Evolutionary conservation across 2,329 filamentous ascomycete genomes (phyloP).

Genomic region (Huntiella omanensis): DNA sequence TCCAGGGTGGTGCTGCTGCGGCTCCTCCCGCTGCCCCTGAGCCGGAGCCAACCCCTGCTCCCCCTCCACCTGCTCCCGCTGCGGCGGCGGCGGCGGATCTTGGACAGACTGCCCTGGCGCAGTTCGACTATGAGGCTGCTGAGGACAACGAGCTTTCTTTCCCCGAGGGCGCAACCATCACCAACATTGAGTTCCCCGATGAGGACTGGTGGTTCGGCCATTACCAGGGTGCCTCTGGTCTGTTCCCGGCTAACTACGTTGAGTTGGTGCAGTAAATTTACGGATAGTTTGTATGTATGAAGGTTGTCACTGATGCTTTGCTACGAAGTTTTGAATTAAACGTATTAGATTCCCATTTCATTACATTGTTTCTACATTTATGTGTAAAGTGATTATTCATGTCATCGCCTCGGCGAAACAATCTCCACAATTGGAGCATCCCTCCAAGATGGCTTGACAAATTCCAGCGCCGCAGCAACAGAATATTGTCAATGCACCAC

Average conservation of each 20-base stretch:
- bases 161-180: conserved; percentile 71
- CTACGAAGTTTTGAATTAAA: neutral
- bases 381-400: neutral
- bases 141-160: conserved; percentile 84
- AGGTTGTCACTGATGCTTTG: conserved; percentile 1
- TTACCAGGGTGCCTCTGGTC: conserved; percentile 57
- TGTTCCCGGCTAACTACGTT: conserved; percentile 67
- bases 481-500: neutral
- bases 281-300: neutral
- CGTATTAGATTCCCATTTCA: too few relatives aligned
- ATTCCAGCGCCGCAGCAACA: neutral
- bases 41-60: conserved; percentile 16
- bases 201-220: conserved; percentile 98
- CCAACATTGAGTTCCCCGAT: conserved; percentile 79
- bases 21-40: conserved; percentile 16
- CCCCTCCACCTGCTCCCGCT: conserved; percentile 20
- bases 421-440: conserved; percentile 1
- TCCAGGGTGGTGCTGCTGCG: conserved; percentile 32
- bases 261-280: conserved; percentile 23
- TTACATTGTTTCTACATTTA: too few relatives aligned
- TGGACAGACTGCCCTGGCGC: conserved; percentile 57
- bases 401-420: conserved; percentile 1
- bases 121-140: conserved; percentile 92
- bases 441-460: neutral
- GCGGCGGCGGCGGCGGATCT: conserved; percentile 18